Conservation (phyloP, 495 filamentous ascomycete species). For the Podospora bellae-mahoneyi region DNA sequence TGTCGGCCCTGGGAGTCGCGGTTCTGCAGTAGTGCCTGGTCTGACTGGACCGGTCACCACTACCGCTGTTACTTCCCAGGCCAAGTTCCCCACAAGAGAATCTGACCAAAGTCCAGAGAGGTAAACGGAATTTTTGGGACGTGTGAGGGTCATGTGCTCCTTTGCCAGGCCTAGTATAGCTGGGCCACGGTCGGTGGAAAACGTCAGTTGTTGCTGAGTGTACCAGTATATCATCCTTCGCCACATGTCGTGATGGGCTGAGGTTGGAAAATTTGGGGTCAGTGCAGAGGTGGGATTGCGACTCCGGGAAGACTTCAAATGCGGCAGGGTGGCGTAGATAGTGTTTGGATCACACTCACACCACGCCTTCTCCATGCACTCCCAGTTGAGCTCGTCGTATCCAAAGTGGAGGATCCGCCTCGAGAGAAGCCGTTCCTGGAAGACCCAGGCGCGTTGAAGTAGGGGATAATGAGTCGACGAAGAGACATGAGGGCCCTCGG, state of each 20-base stretch:
- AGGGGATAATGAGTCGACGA: neutral
- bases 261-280: neutral
- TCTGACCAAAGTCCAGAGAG: constrained; percentile 2
- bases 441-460: neutral
- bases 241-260: neutral
- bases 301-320: neutral
- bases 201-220: constrained; percentile 4
- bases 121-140: neutral
- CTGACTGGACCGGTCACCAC: neutral
- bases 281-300: neutral
- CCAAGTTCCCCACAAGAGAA: neutral
- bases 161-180: neutral
- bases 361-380: neutral
- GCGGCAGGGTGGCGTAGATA: neutral
- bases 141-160: neutral
- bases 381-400: neutral
- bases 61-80: neutral
- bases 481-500: neutral
- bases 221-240: neutral
- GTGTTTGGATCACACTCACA: neutral
- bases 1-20: neutral
- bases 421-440: neutral
- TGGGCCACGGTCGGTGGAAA: neutral
- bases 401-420: neutral
- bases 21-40: neutral